Base-by-base conservation (phyloP, 2,329 filamentous ascomycete genomes). In the Neofusicoccum parvum region DNA sequence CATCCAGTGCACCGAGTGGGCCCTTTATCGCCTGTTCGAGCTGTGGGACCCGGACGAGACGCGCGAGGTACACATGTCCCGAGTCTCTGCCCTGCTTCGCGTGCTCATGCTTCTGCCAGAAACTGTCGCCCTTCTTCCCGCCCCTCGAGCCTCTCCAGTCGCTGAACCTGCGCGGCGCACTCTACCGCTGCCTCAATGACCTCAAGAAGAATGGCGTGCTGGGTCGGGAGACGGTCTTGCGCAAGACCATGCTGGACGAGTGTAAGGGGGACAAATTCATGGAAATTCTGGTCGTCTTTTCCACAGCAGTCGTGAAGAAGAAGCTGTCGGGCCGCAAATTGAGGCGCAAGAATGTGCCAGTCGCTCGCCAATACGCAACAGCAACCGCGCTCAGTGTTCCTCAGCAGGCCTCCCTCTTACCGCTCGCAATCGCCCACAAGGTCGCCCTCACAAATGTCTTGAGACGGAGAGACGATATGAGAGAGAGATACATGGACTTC, bases 211-310 rank as follows among this genome's bases (percentile, higher is more conserved):
- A 88, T 79, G 94, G 93, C 36, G 82, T 90, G 0, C 82, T 98
- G 9, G 92, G 92, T 3, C 85, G 92, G 58, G 93, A 97, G 73
- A 86, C 87, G 0, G 86, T 96, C 0, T 80, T 98, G 37, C 88
- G 95, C 60, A 97, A 97, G 81, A 96, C 92, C 0, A 97, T 97
- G 92, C 82, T 99, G 60, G 95, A 99, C 74, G 94, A 99, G 72
- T 99, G 95, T 80, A 94, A 91, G 70, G 94, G 94, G 5, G 93
- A 97, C 64, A 89, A 92, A 68, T 87, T 98, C 64, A 93, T 94
- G 74, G 95, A 99, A 74, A 81, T 97, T 1, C 83, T 98, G 34
- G 88, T 92, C 3, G 83, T 88, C 0, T 96, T 99, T 72, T 97
- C 94, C 1, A 91, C 91, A 14, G 86, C 88, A 0, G 93, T 97